phyloP scores from a whole-genome alignment of 495 filamentous ascomycete genomes.

The Penicillium steckii region DNA sequence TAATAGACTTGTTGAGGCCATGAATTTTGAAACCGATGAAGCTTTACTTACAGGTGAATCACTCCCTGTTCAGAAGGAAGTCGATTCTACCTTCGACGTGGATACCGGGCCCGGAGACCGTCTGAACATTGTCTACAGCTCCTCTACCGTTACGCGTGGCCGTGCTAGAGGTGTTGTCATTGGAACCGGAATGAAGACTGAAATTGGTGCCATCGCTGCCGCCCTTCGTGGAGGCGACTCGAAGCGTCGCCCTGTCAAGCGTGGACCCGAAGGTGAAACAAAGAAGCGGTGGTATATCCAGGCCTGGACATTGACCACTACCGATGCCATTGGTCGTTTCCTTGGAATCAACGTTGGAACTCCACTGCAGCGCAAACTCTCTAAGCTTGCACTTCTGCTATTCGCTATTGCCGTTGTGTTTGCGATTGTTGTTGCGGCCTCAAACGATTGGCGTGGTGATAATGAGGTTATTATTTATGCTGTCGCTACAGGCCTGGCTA shows the following conservation, averaged over 20 bases:
- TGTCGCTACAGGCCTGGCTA: slow-evolving; percentile 65
- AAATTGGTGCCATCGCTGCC: slow-evolving; percentile 69
- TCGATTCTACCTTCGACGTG: slow-evolving; percentile 38
- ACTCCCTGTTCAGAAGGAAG: slow-evolving; percentile 64
- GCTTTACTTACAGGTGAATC: slow-evolving; percentile 76
- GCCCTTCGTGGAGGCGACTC: slow-evolving; percentile 52
- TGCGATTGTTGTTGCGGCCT: slow-evolving; percentile 65
- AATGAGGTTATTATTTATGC: slow-evolving; percentile 70
- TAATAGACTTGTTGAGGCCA: slow-evolving; percentile 60
- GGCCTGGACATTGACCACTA: slow-evolving; percentile 64
- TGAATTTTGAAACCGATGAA: slow-evolving; percentile 74
- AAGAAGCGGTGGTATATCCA: slow-evolving; percentile 66
- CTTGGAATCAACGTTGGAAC: slow-evolving; percentile 71
- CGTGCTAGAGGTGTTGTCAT: slow-evolving; percentile 68
- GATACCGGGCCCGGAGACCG: slow-evolving; percentile 67
- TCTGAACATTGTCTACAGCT: slow-evolving; percentile 69
- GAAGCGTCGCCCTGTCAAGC: slow-evolving; percentile 52
- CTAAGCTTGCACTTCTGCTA: slow-evolving; percentile 66
- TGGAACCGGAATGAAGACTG: slow-evolving; percentile 68
- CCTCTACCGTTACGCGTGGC: slow-evolving; percentile 70
- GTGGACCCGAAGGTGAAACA: slow-evolving; percentile 54
- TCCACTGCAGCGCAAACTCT: slow-evolving; percentile 65
- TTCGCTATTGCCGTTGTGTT: slow-evolving; percentile 70
- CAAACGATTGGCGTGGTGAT: slow-evolving; percentile 57
- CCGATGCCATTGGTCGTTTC: slow-evolving; percentile 67